Conservation (phyloP, 257 asterid genomes). For the Catharanthus roseus region DNA sequence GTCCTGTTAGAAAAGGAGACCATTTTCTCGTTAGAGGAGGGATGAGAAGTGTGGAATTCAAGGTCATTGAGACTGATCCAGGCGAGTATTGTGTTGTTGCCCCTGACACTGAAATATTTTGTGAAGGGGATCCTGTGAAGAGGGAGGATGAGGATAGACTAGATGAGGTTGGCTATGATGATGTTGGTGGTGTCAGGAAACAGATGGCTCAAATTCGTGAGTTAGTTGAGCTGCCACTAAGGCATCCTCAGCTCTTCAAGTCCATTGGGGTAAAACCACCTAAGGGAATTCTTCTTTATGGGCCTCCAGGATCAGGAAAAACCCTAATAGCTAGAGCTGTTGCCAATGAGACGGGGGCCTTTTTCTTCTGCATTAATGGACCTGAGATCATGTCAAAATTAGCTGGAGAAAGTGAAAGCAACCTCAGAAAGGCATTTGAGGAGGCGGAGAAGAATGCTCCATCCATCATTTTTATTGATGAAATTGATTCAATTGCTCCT, state of each 20-base stretch:
- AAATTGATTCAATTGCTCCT: slow-evolving; percentile 60
- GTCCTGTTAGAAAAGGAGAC: slow-evolving; percentile 59
- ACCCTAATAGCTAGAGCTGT: slow-evolving; percentile 57
- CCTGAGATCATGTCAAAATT: slow-evolving; percentile 61
- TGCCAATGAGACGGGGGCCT: slow-evolving; percentile 61
- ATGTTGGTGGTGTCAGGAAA: slow-evolving; percentile 71
- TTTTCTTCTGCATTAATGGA: slow-evolving; percentile 54
- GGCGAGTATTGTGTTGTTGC: slow-evolving; percentile 72
- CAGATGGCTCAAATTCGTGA: slow-evolving; percentile 81
- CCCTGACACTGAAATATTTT: slow-evolving; percentile 64
- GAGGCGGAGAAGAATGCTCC: slow-evolving; percentile 69
- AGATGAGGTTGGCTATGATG: slow-evolving; percentile 69
- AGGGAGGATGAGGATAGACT: slow-evolving; percentile 65
- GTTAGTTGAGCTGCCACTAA: slow-evolving; percentile 59
- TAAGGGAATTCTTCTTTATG: slow-evolving; percentile 55
- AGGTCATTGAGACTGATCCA: slow-evolving; percentile 60
- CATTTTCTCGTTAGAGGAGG: slow-evolving; percentile 69
- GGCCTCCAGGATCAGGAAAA: slow-evolving; percentile 61
- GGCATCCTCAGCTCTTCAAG: slow-evolving; percentile 72
- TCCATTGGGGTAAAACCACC: slow-evolving; percentile 74
- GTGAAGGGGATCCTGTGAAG: slow-evolving; percentile 64
- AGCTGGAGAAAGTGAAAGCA: slow-evolving; percentile 66
- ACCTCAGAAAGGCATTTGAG: slow-evolving; percentile 60
- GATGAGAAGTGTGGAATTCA: slow-evolving; percentile 67
- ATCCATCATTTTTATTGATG: slow-evolving; percentile 51